These are phyloP conservation scores for Avena insularis DNA, from an alignment of 176 grass and related monocot genomes.

Conservation along the genomic window DNA sequence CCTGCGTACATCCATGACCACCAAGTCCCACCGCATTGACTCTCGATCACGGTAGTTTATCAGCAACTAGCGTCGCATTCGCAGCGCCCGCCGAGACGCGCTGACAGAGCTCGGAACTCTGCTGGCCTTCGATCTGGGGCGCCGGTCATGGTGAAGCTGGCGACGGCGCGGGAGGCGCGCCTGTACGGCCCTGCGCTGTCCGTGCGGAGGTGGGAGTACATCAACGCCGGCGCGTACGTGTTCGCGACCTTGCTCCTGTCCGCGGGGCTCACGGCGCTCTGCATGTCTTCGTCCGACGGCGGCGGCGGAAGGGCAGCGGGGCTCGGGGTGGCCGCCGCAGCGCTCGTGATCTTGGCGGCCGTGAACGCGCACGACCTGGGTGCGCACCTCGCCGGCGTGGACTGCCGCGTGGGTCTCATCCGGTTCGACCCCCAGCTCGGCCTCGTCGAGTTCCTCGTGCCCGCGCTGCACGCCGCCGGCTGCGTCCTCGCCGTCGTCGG, in stretches of 20 bases:
- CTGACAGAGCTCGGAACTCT: not conserved
- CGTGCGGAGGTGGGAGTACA: constrained; percentile 73
- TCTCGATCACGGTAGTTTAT: constrained; percentile 6
- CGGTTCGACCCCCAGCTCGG: constrained; percentile 75
- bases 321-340: constrained; percentile 47
- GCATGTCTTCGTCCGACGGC: not conserved
- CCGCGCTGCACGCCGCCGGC: constrained; percentile 52
- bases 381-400: constrained; percentile 73
- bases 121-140: not conserved
- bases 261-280: constrained; percentile 45
- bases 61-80: not conserved
- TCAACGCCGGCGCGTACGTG: constrained; percentile 70
- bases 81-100: not conserved
- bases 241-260: constrained; percentile 63
- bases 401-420: constrained; percentile 60
- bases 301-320: constrained; percentile 15
- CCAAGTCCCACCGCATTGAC: constrained; percentile 36
- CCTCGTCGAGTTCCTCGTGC: constrained; percentile 80
- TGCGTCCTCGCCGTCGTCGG: constrained; percentile 57
- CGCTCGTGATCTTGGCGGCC: constrained; percentile 45
- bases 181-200: constrained; percentile 61
- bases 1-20: not conserved
- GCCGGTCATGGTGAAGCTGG: constrained; percentile 75
- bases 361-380: constrained; percentile 78
- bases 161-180: constrained; percentile 77